Percentiles rank a stretch among this genome's conserved stretches.
These are phyloP conservation scores for Coffea humblotiana DNA, from an alignment of 305 asterid species.

Conservation along the genomic window DNA sequence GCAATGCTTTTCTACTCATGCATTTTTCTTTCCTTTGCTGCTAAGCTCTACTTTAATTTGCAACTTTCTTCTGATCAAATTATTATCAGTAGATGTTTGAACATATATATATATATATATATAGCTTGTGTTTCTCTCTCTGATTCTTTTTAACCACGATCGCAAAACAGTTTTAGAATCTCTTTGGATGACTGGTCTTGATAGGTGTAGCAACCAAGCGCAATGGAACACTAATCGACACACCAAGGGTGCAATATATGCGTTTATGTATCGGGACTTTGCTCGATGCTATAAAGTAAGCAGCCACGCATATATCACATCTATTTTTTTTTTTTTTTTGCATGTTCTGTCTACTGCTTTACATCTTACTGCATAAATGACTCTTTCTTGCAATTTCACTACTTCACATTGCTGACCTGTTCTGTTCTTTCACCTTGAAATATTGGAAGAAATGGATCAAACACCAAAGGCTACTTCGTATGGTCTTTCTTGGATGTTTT, in stretches of 20 bases:
- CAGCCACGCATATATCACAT: too few relatives aligned
- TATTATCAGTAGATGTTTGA: not conserved
- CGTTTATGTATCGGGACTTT: constrained; percentile 5
- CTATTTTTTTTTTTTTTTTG: too few relatives aligned
- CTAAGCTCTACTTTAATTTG: not conserved
- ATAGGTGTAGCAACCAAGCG: too few relatives aligned
- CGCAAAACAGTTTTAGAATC: too few relatives aligned
- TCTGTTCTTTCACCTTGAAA: not conserved
- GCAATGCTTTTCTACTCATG: not conserved
- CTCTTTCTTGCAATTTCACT: not conserved
- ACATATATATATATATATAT: too few relatives aligned
- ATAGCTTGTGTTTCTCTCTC: too few relatives aligned
- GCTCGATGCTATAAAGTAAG: constrained; percentile 27
- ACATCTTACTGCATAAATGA: too few relatives aligned
- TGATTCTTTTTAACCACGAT: constrained; percentile 16
- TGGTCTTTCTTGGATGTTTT: constrained; percentile 57
- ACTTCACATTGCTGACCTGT: not conserved
- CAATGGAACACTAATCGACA: constrained; percentile 16
- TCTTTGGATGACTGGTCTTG: too few relatives aligned
- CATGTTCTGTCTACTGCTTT: not conserved
- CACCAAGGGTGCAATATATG: constrained; percentile 8
- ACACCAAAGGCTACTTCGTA: constrained; percentile 44
- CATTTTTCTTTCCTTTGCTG: not conserved
- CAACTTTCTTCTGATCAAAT: not conserved
- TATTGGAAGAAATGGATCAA: constrained; percentile 44